Percentiles rank a stretch among this genome's conserved stretches.
Evolutionary conservation across 805 yeast genomes (phyloP).

Genomic region (baker's yeast (Saccharomyces cerevisiae)): DNA sequence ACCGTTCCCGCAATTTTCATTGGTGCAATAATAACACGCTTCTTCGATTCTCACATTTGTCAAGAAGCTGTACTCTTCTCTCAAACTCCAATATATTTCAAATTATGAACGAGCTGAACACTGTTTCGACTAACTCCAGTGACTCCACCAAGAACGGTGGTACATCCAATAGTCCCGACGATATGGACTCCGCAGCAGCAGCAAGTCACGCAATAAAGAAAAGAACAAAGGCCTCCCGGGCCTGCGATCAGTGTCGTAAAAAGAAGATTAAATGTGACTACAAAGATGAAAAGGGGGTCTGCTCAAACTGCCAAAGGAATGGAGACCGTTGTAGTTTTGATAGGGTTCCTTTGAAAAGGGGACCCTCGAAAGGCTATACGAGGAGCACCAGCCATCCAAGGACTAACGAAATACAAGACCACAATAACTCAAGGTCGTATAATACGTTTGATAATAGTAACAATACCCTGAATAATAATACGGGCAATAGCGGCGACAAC

Average conservation of each 20-base stretch:
- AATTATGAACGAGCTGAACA: not conserved
- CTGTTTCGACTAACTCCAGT: slow-evolving; percentile 4
- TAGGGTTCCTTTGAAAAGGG: slow-evolving; percentile 66
- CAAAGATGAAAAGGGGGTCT: slow-evolving; percentile 42
- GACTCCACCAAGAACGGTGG: slow-evolving; percentile 3
- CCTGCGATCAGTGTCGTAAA: slow-evolving; percentile 73
- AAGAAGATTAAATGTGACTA: slow-evolving; percentile 70
- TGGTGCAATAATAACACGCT: not conserved
- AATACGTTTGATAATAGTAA: not conserved
- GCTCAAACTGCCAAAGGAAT: slow-evolving; percentile 56
- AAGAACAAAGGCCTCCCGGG: slow-evolving; percentile 66
- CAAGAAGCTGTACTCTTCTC: not conserved
- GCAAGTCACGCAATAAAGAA: slow-evolving; percentile 32
- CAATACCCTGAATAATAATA: not conserved
- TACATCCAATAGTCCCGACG: slow-evolving; percentile 2
- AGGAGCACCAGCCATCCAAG: slow-evolving; percentile 24
- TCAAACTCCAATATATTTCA: not conserved
- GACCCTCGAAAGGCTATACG: slow-evolving; percentile 70
- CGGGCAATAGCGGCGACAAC: not conserved
- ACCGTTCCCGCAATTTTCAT: not conserved
- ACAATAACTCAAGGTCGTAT: not conserved
- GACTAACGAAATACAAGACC: not conserved
- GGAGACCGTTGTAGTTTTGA: slow-evolving; percentile 59
- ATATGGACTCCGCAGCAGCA: not conserved
- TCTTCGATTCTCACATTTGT: not conserved